A percentile compares a stretch with the other conserved stretches of the same genome.
These are phyloP conservation scores for Phytophthora sojae DNA, from an alignment of 352 stramenopile genomes.

Conservation along the genomic window DNA sequence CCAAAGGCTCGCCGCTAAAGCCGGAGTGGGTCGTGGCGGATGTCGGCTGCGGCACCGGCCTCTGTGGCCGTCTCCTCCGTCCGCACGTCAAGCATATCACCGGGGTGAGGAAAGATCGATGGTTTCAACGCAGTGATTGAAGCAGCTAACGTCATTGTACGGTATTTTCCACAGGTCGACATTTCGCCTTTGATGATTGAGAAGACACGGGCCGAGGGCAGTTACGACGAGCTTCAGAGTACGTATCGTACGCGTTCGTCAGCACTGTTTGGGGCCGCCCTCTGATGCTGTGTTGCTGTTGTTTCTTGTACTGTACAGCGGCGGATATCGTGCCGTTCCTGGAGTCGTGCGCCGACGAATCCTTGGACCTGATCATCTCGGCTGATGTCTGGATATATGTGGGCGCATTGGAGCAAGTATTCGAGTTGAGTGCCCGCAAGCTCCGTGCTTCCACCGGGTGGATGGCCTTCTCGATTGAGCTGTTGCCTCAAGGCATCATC, in stretches of 20 bases:
- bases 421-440: conserved; percentile 53
- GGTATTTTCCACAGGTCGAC: conserved; percentile 58
- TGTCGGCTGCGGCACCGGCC: conserved; percentile 78
- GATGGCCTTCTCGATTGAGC: conserved; percentile 80
- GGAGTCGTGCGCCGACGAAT: conserved; percentile 40
- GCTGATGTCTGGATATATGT: conserved; percentile 91
- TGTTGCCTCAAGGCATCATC: conserved; percentile 28
- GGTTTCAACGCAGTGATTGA: neutral
- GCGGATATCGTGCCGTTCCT: conserved; percentile 69
- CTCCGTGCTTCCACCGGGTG: conserved; percentile 46
- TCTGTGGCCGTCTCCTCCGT: conserved; percentile 74
- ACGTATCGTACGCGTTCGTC: conserved; percentile 20
- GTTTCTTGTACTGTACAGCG: conserved; percentile 32
- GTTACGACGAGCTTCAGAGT: conserved; percentile 83
- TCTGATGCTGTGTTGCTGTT: neutral
- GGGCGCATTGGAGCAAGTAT: conserved; percentile 72
- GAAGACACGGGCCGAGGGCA: conserved; percentile 65
- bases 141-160: conserved; percentile 2
- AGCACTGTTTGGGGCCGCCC: conserved; percentile 3
- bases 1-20: conserved; percentile 9
- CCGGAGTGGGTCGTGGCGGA: conserved; percentile 57
- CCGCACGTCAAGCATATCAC: conserved; percentile 63
- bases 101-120: conserved; percentile 48
- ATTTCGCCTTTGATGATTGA: conserved; percentile 85
- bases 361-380: conserved; percentile 73